These are phyloP conservation scores for Hypoxylon sp. DNA, from an alignment of 2,329 filamentous ascomycete genomes.

Conservation along the genomic window DNA sequence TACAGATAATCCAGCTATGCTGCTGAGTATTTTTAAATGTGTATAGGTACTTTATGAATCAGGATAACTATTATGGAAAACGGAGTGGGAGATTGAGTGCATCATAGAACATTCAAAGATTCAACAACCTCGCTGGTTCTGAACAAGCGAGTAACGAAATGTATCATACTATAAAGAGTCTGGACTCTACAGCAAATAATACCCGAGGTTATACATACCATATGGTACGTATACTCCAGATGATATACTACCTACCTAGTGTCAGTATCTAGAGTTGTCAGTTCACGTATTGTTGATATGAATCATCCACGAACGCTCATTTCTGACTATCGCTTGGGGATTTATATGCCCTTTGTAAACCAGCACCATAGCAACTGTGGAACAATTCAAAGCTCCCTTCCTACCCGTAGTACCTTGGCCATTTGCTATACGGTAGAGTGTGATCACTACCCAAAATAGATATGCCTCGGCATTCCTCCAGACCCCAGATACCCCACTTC, in stretches of 20 bases:
- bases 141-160: slow-evolving; percentile 9
- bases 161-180: slow-evolving; percentile 30
- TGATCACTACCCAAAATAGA: slow-evolving; percentile 26
- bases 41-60: slow-evolving; percentile 19
- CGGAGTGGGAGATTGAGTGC: slow-evolving; percentile 1
- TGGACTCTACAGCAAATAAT: slow-evolving; percentile 6
- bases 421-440: too few species aligned
- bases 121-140: slow-evolving; percentile 9
- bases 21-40: slow-evolving; percentile 8
- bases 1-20: neutral
- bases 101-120: slow-evolving; percentile 23
- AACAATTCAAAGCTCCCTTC: neutral
- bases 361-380: neutral
- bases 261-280: neutral
- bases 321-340: neutral
- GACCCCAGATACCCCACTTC: slow-evolving; percentile 46
- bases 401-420: neutral
- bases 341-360: neutral
- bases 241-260: neutral
- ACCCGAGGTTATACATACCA: neutral
- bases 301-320: neutral
- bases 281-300: neutral
- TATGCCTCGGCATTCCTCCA: slow-evolving; percentile 51
- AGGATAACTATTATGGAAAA: neutral
- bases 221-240: neutral